A percentile compares a stretch with the other conserved stretches of the same genome.
phyloP scores from a whole-genome alignment of 148 eudicot species.

The Rhododendron vialii region DNA sequence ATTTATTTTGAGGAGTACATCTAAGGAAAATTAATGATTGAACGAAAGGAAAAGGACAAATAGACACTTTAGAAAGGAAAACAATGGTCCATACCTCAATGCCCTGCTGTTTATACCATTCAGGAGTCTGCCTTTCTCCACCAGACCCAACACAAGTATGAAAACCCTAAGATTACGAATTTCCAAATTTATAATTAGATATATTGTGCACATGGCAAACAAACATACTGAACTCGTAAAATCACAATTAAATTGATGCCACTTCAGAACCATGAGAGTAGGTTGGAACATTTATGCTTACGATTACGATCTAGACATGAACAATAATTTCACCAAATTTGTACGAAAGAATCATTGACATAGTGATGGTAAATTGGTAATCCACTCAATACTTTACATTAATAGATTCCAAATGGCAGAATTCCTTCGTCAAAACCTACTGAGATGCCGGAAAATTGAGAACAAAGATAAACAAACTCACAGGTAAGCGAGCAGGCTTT shows the following conservation, averaged over 20 bases:
- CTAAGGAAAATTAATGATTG: neutral
- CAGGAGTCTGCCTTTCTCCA: conserved; percentile 98
- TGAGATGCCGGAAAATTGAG: neutral
- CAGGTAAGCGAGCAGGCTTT: conserved; percentile 96
- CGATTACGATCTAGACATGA: neutral
- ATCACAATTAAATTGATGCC: neutral
- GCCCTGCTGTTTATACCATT: conserved; percentile 95
- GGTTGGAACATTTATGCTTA: neutral
- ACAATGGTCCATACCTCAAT: conserved; percentile 63
- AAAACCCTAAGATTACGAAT: conserved; percentile 58
- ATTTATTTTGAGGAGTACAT: neutral
- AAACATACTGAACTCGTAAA: neutral
- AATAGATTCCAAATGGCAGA: neutral
- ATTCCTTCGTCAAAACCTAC: neutral
- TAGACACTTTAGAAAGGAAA: neutral
- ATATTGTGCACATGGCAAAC: neutral
- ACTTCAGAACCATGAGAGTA: neutral
- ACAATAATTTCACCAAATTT: neutral
- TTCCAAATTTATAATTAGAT: neutral
- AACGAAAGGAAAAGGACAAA: neutral
- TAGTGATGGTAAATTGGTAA: neutral
- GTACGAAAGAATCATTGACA: neutral
- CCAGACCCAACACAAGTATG: conserved; percentile 99
- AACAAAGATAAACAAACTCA: conserved; percentile 27
- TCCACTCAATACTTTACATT: neutral